Base-by-base conservation (phyloP, 805 yeast genomes). In the Candida multigemmis region DNA sequence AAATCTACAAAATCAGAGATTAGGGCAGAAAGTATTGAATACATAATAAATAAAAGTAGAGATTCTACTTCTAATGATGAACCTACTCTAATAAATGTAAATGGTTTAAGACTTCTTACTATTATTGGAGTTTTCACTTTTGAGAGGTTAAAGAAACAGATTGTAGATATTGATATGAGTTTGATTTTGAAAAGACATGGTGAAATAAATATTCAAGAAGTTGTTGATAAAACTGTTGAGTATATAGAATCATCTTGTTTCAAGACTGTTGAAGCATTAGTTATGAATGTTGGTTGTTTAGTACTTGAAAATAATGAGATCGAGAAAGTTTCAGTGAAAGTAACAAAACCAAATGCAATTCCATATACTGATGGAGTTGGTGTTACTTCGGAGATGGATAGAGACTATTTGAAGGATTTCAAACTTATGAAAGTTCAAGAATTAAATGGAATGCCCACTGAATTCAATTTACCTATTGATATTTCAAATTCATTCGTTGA, bases 41-140 rank as follows among this genome's bases (percentile, higher is more conserved):
- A 64, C 28, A 48, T 45, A n/a, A 37, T 70, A 7, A 37, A 46
- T 6, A 44, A 74, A 31, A 41, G 48, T 9, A 50, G 44, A 21
- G 22, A 23, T 6, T 34, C 37, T 3, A 25, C 30, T 12, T 23
- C 26, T 9, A n/a, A n/a, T n/a, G 28, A 27, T 14, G 25, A 16
- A 1, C 30, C 44, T 2, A 61, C 51, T 30, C 26, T 38, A 15
- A 43, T 58, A 13, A 44, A 41, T 7, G 70, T 84, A 21, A 56
- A 61, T 4, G 66, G 69, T 4, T 50, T 87, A 19, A 62, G 65
- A 25, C 52, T 84, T 11, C 62, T 77, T 26, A 78, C 95, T 0
- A 62, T 87, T n/a, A 81, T 91, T 38, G 99, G 98, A 4, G 91
- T 91, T 6, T 89, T 86, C 57, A 79, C 86, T 2, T 83, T 86